phyloP scores from a whole-genome alignment of 1,284 basidiomycete species.

The Rhodotorula sp. region DNA sequence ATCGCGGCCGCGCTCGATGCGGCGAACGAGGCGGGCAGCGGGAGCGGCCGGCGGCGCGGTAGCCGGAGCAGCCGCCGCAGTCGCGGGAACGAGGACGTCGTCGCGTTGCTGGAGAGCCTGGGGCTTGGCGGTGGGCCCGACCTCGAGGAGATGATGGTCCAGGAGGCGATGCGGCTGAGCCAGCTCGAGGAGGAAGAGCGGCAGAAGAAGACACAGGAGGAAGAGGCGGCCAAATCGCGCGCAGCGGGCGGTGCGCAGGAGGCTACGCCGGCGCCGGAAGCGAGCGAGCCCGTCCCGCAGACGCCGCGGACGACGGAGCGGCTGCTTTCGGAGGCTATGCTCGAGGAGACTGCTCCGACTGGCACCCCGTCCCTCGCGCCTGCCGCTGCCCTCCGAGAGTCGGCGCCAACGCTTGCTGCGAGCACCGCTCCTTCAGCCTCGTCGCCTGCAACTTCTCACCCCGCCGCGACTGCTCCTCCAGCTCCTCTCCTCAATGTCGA shows the following conservation, averaged over 20 bases:
- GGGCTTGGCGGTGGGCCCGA: conserved; percentile 35
- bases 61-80: conserved; percentile 18
- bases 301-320: conserved; percentile 15
- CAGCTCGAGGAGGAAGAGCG: conserved; percentile 77
- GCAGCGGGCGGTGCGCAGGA: background rate
- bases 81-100: conserved; percentile 24
- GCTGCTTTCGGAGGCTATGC: conserved; percentile 34
- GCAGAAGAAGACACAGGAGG: conserved; percentile 50
- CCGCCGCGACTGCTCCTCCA: background rate
- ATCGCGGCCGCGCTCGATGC: conserved; percentile 57
- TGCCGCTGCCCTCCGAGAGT: background rate
- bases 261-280: background rate
- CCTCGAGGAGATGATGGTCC: conserved; percentile 79
- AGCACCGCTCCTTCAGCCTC: too few species aligned
- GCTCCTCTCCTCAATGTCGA: conserved; percentile 3
- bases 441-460: background rate
- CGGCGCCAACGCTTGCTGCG: background rate
- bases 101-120: conserved; percentile 33
- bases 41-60: conserved; percentile 21
- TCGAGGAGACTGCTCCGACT: background rate
- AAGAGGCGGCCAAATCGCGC: conserved; percentile 21
- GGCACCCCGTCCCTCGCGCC: background rate
- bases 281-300: background rate
- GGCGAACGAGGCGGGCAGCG: conserved; percentile 25
- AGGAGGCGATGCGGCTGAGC: conserved; percentile 97